Base-by-base conservation (phyloP, 306 rosid species). In the Cucurbita argyrosperma region DNA sequence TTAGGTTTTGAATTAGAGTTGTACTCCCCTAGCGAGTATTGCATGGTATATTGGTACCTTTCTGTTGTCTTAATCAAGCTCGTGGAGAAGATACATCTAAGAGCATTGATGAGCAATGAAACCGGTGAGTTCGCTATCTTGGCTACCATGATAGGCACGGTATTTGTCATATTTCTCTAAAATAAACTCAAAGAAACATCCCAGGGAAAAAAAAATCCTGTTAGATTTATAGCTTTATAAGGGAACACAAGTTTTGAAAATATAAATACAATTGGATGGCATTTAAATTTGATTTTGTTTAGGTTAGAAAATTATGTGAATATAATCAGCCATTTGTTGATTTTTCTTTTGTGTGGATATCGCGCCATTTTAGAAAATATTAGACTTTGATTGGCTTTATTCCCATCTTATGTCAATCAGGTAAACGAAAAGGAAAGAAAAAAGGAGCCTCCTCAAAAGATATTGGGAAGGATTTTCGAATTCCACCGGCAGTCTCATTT, bases 41-140 rank as follows among this genome's bases (percentile, higher is more conserved):
- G 96, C 87, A 93, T 93, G 98, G 96, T 89, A 50, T 93, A 93
- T 81, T 93, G 98, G 98, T 90, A 93, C 69, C 85, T 90, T 42
- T 83, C 89, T 79, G 87, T 82, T 79, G 87, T 89, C 74, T 79
- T 86, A 83, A 80, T 87, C 85, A 93, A 90, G 87, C 92, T 86
- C 39, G 85, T 85, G 3, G 97, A 93, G 84, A 93, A 89, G 79
- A 89, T 81, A 75, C 92, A 87, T 86, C 79, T 90, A 56, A 89
- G 88, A 81, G 72, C 79, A 69, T 80, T 79, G 14, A 75, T 79
- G 70, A 80, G 85, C 84, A 83, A 77, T 66, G 87, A 77, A n/a
- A 42, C 80, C 69, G 92, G 98, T 90, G 85, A 81, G 84, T 45
- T 15, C 43, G 54, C 54, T 18, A 66, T 43, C 54, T 45, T 45